Evolutionary conservation across 2,329 filamentous ascomycete species (phyloP).

Genomic region (Ciborinia camelliae): DNA sequence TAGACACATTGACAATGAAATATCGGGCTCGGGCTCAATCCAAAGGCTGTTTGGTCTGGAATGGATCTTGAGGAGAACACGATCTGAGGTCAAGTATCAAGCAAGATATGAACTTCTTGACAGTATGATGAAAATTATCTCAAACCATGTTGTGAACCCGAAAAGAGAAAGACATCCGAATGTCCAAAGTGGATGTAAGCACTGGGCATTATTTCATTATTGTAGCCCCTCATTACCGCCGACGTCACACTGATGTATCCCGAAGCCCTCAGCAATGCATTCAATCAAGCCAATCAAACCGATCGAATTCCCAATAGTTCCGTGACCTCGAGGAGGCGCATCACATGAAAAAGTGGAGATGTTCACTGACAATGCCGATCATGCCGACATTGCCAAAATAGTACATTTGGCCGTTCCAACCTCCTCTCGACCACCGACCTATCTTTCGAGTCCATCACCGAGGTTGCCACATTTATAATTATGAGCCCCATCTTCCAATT

Average conservation of each 20-base stretch:
- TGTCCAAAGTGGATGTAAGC: neutral
- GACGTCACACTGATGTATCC: no score
- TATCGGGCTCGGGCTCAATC: neutral
- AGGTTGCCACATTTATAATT: no score
- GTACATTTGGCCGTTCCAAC: no score
- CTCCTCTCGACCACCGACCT: neutral
- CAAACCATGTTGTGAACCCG: no score
- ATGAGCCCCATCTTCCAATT: no score
- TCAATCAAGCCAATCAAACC: no score
- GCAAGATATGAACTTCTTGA: neutral
- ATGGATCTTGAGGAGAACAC: neutral
- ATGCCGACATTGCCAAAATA: neutral
- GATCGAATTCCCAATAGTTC: no score
- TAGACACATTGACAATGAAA: neutral
- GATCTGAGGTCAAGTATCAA: neutral
- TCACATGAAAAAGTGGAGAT: neutral
- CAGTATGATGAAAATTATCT: neutral
- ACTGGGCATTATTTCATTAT: no score
- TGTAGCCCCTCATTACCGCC: no score
- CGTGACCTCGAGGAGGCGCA: no score
- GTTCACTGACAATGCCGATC: neutral
- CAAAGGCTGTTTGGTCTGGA: neutral
- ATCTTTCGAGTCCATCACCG: no score
- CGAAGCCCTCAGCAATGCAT: no score
- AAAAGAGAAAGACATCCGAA: neutral